phyloP scores from a whole-genome alignment of 345 rosid species.

The Citrus inodora region DNA sequence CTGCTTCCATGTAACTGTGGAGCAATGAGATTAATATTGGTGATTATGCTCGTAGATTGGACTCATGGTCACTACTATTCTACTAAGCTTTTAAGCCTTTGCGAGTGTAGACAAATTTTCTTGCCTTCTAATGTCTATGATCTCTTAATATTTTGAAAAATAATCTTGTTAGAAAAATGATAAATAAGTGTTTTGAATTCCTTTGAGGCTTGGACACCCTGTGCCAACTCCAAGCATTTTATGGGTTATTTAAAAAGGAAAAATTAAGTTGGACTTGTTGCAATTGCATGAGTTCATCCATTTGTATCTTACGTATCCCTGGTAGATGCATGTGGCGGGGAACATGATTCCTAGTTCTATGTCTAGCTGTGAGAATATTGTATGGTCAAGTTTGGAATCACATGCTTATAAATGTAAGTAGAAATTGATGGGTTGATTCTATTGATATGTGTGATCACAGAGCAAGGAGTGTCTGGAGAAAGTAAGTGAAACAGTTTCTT shows the following conservation, averaged over 20 bases:
- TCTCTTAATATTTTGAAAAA: too few relatives aligned
- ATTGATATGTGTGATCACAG: conserved; percentile 36
- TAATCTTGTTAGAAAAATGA: neutral
- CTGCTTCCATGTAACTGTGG: too few relatives aligned
- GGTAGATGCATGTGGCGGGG: neutral
- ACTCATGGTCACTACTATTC: too few relatives aligned
- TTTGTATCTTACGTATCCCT: neutral
- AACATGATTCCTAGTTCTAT: neutral
- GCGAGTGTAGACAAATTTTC: too few relatives aligned
- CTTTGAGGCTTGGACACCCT: neutral
- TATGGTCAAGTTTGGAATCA: neutral
- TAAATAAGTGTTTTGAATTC: neutral
- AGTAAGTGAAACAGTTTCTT: conserved; percentile 58
- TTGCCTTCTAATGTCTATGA: too few relatives aligned
- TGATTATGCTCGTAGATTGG: too few relatives aligned
- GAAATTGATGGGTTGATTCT: neutral
- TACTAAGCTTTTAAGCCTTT: too few relatives aligned
- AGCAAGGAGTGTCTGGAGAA: conserved; percentile 87
- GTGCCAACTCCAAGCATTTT: neutral
- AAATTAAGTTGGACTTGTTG: neutral
- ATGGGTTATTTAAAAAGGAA: neutral
- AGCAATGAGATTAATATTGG: too few relatives aligned
- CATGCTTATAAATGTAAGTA: neutral
- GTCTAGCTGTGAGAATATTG: neutral
- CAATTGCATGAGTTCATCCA: neutral